Conservation (phyloP, 1,284 basidiomycete species). For the Microbotryum silenes-acaulis region DNA sequence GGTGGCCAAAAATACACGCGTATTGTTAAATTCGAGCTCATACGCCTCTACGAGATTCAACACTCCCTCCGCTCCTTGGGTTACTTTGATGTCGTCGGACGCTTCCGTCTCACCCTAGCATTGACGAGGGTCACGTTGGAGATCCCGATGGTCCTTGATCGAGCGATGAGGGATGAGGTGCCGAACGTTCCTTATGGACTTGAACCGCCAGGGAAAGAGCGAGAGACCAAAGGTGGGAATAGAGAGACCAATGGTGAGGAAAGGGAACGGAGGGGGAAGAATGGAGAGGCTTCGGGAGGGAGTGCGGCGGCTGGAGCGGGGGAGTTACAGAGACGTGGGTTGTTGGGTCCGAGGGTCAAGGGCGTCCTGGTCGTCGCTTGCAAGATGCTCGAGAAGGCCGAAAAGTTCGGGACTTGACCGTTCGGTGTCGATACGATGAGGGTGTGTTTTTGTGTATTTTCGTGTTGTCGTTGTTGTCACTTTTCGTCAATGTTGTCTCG, state of each 20-base stretch:
- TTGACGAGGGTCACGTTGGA: constrained; percentile 70
- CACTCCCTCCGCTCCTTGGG: constrained; percentile 63
- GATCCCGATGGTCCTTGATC: constrained; percentile 67
- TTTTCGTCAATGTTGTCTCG: neutral
- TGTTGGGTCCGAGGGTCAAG: constrained; percentile 29
- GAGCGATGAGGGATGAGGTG: constrained; percentile 48
- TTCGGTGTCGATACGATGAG: neutral
- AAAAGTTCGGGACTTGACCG: constrained; percentile 14
- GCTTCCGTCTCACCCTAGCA: constrained; percentile 65
- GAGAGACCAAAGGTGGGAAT: neutral
- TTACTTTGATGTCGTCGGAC: constrained; percentile 69
- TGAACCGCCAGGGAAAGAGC: neutral
- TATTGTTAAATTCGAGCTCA: constrained; percentile 62
- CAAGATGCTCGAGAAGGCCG: constrained; percentile 33
- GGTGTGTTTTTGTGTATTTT: neutral
- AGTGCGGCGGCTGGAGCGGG: constrained; percentile 7
- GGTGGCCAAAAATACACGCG: constrained; percentile 71
- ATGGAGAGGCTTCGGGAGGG: neutral
- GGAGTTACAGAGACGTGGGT: constrained; percentile 24
- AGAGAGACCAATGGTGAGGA: neutral
- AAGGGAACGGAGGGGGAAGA: constrained; percentile 1
- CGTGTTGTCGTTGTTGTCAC: neutral
- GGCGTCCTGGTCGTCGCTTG: constrained; percentile 34
- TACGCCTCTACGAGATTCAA: constrained; percentile 60
- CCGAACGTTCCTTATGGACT: neutral